Evolutionary conservation across 495 filamentous ascomycete genomes (phyloP).

Genomic region (Neurospora hispaniola): DNA sequence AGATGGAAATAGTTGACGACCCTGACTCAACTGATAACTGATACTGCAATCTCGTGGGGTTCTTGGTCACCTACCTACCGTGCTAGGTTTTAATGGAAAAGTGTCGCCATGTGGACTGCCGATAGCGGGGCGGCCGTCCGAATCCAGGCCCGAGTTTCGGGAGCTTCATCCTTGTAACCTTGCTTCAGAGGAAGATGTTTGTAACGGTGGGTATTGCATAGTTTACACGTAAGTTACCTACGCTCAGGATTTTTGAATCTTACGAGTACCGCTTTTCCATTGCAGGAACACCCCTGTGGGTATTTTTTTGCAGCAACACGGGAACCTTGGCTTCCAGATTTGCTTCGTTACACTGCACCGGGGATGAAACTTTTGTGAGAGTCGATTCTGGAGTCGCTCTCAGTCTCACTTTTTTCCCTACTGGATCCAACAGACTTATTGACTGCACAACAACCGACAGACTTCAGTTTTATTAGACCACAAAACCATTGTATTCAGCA

Average conservation of each 20-base stretch:
- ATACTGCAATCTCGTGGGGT: background rate
- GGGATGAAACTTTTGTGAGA: background rate
- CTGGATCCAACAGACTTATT: background rate
- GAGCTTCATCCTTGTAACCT: background rate
- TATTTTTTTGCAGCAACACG: background rate
- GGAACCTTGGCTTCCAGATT: background rate
- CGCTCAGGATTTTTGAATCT: no score
- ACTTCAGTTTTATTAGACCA: background rate
- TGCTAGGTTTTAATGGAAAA: background rate
- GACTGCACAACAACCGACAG: background rate
- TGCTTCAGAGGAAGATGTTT: background rate
- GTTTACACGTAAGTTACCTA: background rate
- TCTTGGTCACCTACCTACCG: background rate
- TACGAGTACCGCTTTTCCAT: background rate
- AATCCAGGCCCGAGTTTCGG: background rate
- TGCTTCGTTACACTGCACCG: background rate
- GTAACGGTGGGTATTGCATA: background rate
- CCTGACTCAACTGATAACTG: background rate
- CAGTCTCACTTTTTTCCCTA: background rate
- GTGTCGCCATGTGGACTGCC: slow-evolving; percentile 11
- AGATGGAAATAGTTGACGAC: background rate
- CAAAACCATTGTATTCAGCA: slow-evolving; percentile 1
- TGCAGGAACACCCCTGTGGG: background rate
- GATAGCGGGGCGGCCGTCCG: slow-evolving; percentile 16
- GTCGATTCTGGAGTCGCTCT: background rate